Conservation (phyloP, 345 rosid genomes). For the Eucalyptus lansdowneana region DNA sequence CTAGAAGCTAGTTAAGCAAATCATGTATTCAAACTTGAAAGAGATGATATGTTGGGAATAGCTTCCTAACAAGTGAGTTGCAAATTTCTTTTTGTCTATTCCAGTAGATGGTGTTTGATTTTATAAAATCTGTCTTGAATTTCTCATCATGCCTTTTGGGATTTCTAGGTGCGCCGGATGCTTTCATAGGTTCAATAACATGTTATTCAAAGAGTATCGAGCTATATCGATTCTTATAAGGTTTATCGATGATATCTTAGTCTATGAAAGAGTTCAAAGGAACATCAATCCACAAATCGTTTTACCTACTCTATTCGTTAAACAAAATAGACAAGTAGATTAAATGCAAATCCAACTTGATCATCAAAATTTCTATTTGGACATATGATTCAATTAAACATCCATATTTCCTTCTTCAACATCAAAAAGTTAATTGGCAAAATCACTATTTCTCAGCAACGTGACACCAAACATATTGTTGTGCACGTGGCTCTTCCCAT, state of each 20-base stretch:
- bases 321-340: neutral
- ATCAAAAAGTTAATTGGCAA: neutral
- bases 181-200: neutral
- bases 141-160: neutral
- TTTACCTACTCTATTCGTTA: neutral
- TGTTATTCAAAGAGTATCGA: neutral
- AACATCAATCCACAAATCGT: neutral
- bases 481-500: too few species aligned
- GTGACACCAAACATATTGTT: neutral
- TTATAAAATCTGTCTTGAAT: neutral
- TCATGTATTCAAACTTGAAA: neutral
- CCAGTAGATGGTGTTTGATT: neutral
- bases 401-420: neutral
- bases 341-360: neutral
- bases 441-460: neutral
- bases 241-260: neutral
- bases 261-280: neutral
- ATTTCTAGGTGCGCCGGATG: neutral
- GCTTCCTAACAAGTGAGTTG: neutral
- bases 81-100: neutral
- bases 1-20: neutral
- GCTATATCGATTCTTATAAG: neutral
- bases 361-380: neutral
- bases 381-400: neutral
- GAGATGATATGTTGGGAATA: neutral